phyloP scores from a whole-genome alignment of 23 red algal genomes.

The Gracilaria caudata region DNA sequence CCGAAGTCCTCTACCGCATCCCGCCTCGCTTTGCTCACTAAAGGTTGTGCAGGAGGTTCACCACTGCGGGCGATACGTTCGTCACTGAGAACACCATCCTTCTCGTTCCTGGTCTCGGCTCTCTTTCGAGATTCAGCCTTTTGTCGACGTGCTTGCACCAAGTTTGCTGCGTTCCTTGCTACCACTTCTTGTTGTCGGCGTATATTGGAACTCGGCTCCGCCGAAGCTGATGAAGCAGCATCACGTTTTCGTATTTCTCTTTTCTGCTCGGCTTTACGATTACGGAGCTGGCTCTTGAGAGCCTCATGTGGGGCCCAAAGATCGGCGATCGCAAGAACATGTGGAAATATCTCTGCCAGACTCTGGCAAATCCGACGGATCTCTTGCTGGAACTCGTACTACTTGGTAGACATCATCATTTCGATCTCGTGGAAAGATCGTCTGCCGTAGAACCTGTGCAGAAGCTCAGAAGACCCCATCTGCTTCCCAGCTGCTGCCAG shows the following conservation, averaged over 20 bases:
- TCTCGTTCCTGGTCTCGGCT: no score
- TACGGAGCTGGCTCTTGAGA: not conserved
- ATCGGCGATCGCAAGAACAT: not conserved
- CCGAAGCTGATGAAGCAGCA: not conserved
- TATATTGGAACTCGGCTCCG: not conserved
- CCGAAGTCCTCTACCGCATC: no score
- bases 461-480: not conserved
- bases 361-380: not conserved
- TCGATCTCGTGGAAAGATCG: not conserved
- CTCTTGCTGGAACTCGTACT: conserved; percentile 6
- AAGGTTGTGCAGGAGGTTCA: no score
- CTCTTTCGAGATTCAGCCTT: not conserved
- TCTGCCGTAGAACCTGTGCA: not conserved
- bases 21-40: no score
- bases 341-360: not conserved
- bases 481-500: not conserved
- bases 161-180: not conserved
- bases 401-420: not conserved
- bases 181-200: not conserved
- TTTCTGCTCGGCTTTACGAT: not conserved
- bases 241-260: not conserved
- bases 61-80: no score
- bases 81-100: no score
- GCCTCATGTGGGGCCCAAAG: not conserved
- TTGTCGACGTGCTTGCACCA: not conserved